Conservation (phyloP, 2,329 filamentous ascomycete genomes). For the Onygena corvina region DNA sequence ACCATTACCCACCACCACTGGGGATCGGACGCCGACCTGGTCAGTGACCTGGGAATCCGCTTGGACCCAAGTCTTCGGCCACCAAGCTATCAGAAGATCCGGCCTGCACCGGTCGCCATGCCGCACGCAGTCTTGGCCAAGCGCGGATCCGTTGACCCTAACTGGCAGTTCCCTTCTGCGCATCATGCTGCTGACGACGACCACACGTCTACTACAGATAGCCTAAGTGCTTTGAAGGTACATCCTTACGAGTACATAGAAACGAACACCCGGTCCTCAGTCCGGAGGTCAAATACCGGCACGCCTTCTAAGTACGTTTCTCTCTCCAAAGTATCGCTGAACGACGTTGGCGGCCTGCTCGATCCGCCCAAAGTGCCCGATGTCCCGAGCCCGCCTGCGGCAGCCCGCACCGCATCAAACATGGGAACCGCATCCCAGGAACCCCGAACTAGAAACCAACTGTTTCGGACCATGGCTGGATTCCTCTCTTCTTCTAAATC, state of each 20-base stretch:
- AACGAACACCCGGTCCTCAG: constrained; percentile 19
- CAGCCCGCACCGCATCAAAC: constrained; percentile 6
- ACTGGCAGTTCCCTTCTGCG: constrained; percentile 24
- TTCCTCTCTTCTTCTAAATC: constrained; percentile 16
- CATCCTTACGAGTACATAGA: constrained; percentile 27
- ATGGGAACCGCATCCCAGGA: constrained; percentile 5
- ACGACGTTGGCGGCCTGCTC: constrained; percentile 70
- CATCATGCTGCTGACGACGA: constrained; percentile 21
- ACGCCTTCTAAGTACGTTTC: constrained; percentile 25
- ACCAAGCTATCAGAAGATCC: constrained; percentile 22
- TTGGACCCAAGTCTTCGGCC: constrained; percentile 42
- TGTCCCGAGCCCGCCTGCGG: constrained; percentile 8
- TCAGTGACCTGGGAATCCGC: constrained; percentile 64
- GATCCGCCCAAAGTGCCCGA: constrained; percentile 37
- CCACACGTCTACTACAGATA: constrained; percentile 21
- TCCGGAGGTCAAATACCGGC: constrained; percentile 22
- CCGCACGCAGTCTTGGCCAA: constrained; percentile 21
- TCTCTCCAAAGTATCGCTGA: constrained; percentile 59
- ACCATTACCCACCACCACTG: constrained; percentile 60
- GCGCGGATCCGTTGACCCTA: constrained; percentile 23
- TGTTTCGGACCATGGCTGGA: constrained; percentile 28
- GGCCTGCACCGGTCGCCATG: constrained; percentile 30
- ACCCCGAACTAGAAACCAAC: constrained; percentile 19
- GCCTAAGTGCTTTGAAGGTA: constrained; percentile 25
- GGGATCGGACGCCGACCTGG: constrained; percentile 86